Conservation (phyloP, 768 basidiomycete genomes). For the Serendipita sp. region DNA sequence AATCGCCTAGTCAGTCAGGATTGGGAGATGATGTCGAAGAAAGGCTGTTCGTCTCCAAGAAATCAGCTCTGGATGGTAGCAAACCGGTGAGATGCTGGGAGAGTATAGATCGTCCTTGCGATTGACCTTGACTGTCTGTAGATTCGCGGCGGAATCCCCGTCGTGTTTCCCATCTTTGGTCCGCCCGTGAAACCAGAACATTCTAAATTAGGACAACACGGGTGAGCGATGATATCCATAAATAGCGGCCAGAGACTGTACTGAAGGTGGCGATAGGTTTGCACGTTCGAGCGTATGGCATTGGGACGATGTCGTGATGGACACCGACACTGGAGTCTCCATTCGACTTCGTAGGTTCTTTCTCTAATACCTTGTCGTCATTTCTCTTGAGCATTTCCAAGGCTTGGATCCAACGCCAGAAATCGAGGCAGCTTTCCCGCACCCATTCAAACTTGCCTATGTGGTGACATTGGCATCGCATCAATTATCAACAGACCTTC, state of each 20-base stretch:
- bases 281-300: conserved; percentile 66
- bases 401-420: conserved; percentile 46
- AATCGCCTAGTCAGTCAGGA: conserved; percentile 25
- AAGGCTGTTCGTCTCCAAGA: conserved; percentile 66
- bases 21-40: conserved; percentile 30
- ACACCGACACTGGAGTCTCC: conserved; percentile 56
- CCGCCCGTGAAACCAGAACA: conserved; percentile 55
- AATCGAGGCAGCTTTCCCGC: conserved; percentile 43
- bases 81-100: conserved; percentile 45
- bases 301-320: conserved; percentile 44
- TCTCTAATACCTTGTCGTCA: not conserved
- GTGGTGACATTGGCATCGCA: conserved; percentile 63
- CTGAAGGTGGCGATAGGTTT: conserved; percentile 25
- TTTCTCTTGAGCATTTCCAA: conserved; percentile 16
- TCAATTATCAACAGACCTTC: conserved; percentile 61
- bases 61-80: conserved; percentile 61
- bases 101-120: not conserved
- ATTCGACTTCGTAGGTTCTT: conserved; percentile 49
- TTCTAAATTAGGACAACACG: conserved; percentile 61
- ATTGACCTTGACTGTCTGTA: conserved; percentile 3
- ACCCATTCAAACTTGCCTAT: conserved; percentile 57
- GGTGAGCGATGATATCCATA: conserved; percentile 17
- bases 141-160: conserved; percentile 26
- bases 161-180: conserved; percentile 83
- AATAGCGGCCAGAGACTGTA: not conserved